Evolutionary conservation across 805 yeast genomes (phyloP), one percentile per base, ranked within the genome.

Genomic region (Kregervanrija pseudodelftensis): DNA sequence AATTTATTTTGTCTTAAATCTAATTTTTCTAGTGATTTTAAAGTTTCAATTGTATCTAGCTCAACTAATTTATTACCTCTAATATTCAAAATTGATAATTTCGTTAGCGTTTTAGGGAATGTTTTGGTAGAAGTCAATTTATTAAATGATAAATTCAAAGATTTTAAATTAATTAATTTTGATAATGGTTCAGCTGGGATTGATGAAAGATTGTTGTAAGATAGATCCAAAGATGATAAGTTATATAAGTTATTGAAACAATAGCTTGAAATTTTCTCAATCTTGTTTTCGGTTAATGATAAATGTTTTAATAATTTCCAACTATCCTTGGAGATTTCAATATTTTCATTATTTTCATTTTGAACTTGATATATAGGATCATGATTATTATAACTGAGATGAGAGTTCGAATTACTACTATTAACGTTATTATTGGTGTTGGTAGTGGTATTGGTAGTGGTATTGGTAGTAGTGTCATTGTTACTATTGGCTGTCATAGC

Each of bases 71-170:
- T 63, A 53, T 79, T 79, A 47, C 74, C 74, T 54, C 75, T 72
- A 48, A 79, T 60, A 52, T 74, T 77, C 37, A 79, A 56, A 2
- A 78, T 66, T 3, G 76, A 57, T 37, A 78, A 56, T 50, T 69
- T 70, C 2, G 56, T 53, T 33, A 78, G 59, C 22, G 67, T 68
- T 39, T 64, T 67, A 10, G 77, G 68, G 31, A 67, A 57, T 7
- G 51, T 48, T 30, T 49, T 49, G 0, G 63, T 51, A 8, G 50
- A 68, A 32, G 39, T 51, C 52, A 77, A 57, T 43, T 68, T 58
- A 55, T 78, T 78, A 50, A 69, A 70, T 4, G 81, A 75, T 32
- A 78, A 56, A 50, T 78, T 78, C 45, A 78, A 64, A 43, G 76
- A 74, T 51, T 73, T 76, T 49, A 78, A 58, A 54, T 69, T 70